Conservation (phyloP, 2,329 filamentous ascomycete species). For the Calonectria montana region DNA sequence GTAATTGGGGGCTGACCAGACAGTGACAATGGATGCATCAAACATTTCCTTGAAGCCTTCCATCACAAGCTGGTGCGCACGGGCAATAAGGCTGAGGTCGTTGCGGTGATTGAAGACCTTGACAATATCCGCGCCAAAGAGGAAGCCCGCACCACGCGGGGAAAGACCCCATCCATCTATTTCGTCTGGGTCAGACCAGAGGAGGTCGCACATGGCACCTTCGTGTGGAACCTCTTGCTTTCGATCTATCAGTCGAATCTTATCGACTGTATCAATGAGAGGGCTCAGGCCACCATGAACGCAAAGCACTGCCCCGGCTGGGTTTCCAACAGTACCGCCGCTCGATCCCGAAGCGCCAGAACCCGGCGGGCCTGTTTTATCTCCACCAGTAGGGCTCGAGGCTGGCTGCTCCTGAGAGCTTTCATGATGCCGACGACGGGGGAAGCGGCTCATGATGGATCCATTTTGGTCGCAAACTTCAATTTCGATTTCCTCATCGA, state of each 20-base stretch:
- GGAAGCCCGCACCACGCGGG: conserved; percentile 92
- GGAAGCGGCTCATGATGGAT: conserved; percentile 79
- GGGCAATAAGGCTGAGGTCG: conserved; percentile 89
- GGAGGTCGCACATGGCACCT: conserved; percentile 97
- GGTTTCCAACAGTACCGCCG: conserved; percentile 71
- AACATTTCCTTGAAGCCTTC: conserved; percentile 99
- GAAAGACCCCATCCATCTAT: conserved; percentile 97
- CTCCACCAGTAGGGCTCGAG: conserved; percentile 42
- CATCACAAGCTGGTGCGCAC: conserved; percentile 98
- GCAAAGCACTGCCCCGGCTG: conserved; percentile 87
- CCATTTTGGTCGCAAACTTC: conserved; percentile 91
- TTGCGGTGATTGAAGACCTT: conserved; percentile 96
- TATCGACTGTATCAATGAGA: conserved; percentile 92
- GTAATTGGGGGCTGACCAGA: conserved; percentile 99
- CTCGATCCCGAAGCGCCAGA: conserved; percentile 81
- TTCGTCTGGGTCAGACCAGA: conserved; percentile 98
- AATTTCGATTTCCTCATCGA: conserved; percentile 84
- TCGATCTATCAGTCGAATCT: conserved; percentile 92
- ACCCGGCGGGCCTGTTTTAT: conserved; percentile 76
- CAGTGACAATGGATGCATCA: conserved; percentile 92
- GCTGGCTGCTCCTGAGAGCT: conserved; percentile 37
- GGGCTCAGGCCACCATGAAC: conserved; percentile 95
- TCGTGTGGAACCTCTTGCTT: conserved; percentile 99
- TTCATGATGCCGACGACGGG: conserved; percentile 57
- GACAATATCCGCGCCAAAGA: conserved; percentile 96